A percentile compares a stretch with the other conserved stretches of the same genome.
Evolutionary conservation across 495 filamentous ascomycete genomes (phyloP).

Genomic region (Lasiosphaeria miniovina): DNA sequence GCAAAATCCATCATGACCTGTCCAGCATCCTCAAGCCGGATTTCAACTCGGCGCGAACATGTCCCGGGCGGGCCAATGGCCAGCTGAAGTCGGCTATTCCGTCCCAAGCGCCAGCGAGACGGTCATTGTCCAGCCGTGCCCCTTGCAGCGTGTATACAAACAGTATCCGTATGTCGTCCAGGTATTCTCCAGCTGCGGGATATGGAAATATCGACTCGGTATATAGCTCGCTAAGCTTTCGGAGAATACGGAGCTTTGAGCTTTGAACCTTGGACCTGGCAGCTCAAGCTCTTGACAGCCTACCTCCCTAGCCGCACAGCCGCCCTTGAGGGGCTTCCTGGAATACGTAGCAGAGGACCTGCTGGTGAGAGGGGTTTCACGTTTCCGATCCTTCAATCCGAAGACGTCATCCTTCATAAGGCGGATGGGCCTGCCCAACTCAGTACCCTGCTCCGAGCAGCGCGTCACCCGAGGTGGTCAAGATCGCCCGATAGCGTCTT

Average conservation of each 20-base stretch:
- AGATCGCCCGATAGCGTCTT: background rate
- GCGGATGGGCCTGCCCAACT: background rate
- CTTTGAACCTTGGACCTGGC: background rate
- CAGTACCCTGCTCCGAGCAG: background rate
- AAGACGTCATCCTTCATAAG: slow-evolving; percentile 21
- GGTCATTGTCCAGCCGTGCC: too few species aligned
- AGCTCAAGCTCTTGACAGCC: background rate
- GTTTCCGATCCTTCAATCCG: slow-evolving; percentile 9
- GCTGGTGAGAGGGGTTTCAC: slow-evolving; percentile 8
- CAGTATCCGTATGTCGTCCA: background rate
- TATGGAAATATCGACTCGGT: background rate
- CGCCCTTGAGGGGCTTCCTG: background rate
- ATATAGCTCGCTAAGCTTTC: slow-evolving; percentile 8
- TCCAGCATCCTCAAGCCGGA: too few species aligned
- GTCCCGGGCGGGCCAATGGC: too few species aligned
- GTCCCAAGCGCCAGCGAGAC: too few species aligned
- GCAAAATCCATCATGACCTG: background rate
- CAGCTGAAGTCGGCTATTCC: too few species aligned
- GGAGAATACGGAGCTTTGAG: slow-evolving; percentile 7
- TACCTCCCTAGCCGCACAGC: background rate
- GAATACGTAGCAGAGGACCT: slow-evolving; percentile 10
- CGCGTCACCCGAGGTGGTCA: background rate
- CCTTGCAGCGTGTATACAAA: too few species aligned
- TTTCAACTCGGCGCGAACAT: too few species aligned
- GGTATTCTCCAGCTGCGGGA: background rate